These are phyloP conservation scores for Suhomyces vadensis DNA, from an alignment of 805 yeast genomes.

Conservation along the genomic window DNA sequence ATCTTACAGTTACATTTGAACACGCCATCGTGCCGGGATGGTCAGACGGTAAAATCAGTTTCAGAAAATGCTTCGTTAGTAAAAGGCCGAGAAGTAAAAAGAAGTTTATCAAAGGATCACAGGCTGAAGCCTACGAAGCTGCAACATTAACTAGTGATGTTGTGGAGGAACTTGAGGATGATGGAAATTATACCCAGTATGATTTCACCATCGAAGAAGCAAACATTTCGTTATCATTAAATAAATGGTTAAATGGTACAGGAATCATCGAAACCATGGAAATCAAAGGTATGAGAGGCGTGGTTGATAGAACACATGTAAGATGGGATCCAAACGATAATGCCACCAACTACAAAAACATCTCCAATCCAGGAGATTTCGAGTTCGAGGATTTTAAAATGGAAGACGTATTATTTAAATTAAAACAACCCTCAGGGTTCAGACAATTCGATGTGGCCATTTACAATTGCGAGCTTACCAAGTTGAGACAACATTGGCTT, in stretches of 20 bases:
- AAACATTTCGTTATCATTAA: slow-evolving; percentile 73
- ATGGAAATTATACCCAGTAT: slow-evolving; percentile 95
- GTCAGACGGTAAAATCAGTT: slow-evolving; percentile 82
- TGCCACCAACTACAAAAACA: slow-evolving; percentile 75
- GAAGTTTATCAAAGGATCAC: slow-evolving; percentile 69
- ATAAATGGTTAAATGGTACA: slow-evolving; percentile 85
- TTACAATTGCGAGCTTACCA: slow-evolving; percentile 80
- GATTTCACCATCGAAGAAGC: slow-evolving; percentile 88
- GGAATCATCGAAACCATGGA: slow-evolving; percentile 81
- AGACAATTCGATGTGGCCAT: slow-evolving; percentile 85
- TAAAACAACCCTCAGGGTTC: slow-evolving; percentile 78
- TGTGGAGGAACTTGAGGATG: slow-evolving; percentile 53
- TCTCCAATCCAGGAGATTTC: slow-evolving; percentile 84
- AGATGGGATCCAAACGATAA: slow-evolving; percentile 79
- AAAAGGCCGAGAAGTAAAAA: slow-evolving; percentile 67
- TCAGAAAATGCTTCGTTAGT: slow-evolving; percentile 83
- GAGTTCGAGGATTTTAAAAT: slow-evolving; percentile 80
- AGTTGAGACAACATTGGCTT: slow-evolving; percentile 88
- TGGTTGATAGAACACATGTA: slow-evolving; percentile 88
- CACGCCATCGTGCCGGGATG: slow-evolving; percentile 93
- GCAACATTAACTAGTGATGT: slow-evolving; percentile 27
- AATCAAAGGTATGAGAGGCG: slow-evolving; percentile 85
- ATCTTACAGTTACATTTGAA: slow-evolving; percentile 83
- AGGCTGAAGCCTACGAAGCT: slow-evolving; percentile 65
- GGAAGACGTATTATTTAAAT: slow-evolving; percentile 81